Evolutionary conservation across 805 yeast species (phyloP).

Genomic region (Maudiozyma pseudohumilis): DNA sequence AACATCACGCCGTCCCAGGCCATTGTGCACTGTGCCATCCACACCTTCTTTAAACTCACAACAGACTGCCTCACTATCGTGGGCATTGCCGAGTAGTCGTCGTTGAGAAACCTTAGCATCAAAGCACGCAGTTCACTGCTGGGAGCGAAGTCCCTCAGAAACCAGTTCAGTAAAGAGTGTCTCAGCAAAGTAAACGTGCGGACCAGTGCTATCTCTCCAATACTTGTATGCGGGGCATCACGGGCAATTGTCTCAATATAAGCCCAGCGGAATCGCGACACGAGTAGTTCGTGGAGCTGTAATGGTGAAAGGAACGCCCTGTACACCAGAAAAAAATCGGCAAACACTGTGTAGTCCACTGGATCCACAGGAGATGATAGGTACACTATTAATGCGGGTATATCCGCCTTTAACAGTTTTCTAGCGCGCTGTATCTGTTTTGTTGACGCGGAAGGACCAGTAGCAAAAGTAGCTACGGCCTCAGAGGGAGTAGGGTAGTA

Average conservation of each 20-base stretch:
- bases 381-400: conserved; percentile 39
- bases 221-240: conserved; percentile 9
- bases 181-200: conserved; percentile 80
- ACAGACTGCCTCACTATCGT: conserved; percentile 32
- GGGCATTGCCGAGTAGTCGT: conserved; percentile 7
- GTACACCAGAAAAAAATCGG: conserved; percentile 82
- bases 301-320: conserved; percentile 56
- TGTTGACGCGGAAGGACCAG: too few relatives aligned
- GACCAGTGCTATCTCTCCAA: conserved; percentile 59
- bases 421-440: too few relatives aligned
- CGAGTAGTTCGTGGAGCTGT: conserved; percentile 49
- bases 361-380: conserved; percentile 57
- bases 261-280: conserved; percentile 67
- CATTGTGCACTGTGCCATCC: conserved; percentile 31
- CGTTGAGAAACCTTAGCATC: conserved; percentile 36
- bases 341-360: conserved; percentile 65
- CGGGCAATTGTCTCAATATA: conserved; percentile 29
- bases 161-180: conserved; percentile 85
- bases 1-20: conserved; percentile 22
- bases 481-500: conserved; percentile 26
- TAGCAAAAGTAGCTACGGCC: conserved; percentile 18
- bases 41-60: conserved; percentile 38
- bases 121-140: conserved; percentile 38
- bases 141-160: conserved; percentile 69
- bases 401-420: conserved; percentile 21